These are phyloP conservation scores for Wickerhamomyces mucosus DNA, from an alignment of 805 yeast genomes.

Conservation along the genomic window DNA sequence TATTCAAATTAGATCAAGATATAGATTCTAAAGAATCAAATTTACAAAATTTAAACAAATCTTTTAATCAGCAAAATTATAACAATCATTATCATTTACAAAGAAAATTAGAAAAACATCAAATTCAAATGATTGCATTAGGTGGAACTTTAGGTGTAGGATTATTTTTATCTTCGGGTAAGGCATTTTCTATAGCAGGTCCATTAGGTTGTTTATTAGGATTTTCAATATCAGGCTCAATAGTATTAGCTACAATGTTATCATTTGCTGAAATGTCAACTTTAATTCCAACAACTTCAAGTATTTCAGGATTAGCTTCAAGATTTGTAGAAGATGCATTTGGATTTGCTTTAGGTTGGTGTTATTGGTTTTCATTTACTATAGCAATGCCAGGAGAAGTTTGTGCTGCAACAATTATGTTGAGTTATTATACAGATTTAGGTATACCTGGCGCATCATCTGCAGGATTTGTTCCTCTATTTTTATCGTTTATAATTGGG, in stretches of 20 bases:
- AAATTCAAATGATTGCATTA: constrained; percentile 67
- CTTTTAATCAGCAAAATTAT: constrained; percentile 1
- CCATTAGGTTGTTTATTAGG: constrained; percentile 71
- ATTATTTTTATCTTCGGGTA: constrained; percentile 57
- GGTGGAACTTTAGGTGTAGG: constrained; percentile 82
- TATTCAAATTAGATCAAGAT: neutral
- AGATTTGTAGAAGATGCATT: constrained; percentile 72
- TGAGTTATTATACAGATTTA: constrained; percentile 54
- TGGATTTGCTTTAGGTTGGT: constrained; percentile 66
- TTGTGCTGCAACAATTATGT: constrained; percentile 70
- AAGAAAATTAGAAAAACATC: constrained; percentile 53
- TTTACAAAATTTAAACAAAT: neutral
- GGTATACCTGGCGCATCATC: constrained; percentile 37
- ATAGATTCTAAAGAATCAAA: constrained; percentile 1
- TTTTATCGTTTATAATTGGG: constrained; percentile 34
- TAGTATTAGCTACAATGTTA: constrained; percentile 60
- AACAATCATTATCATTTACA: constrained; percentile 27
- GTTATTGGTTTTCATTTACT: constrained; percentile 65
- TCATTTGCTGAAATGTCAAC: constrained; percentile 81
- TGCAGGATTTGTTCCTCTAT: constrained; percentile 61
- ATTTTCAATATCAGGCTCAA: constrained; percentile 49
- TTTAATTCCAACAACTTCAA: constrained; percentile 68
- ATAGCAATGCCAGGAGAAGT: constrained; percentile 72
- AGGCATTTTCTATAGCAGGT: constrained; percentile 65
- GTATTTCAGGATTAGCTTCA: constrained; percentile 66